Conservation (phyloP, 2,329 filamentous ascomycete genomes). For the Colletotrichum gigasporum region DNA sequence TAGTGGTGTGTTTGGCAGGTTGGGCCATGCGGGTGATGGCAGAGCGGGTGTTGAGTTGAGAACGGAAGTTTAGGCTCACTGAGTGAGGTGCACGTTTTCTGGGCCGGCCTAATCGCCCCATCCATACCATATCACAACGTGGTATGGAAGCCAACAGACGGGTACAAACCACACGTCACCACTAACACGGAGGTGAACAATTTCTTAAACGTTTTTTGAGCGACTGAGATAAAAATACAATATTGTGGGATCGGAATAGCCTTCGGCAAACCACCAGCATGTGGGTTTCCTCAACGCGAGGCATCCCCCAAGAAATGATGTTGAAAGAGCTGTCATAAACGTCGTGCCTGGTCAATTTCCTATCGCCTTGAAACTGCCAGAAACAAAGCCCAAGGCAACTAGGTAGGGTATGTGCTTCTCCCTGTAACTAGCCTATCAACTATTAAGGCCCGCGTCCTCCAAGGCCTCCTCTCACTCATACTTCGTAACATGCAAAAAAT, state of each 20-base stretch:
- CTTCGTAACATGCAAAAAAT: not conserved
- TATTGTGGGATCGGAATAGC: not conserved
- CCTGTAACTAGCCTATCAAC: constrained; percentile 1
- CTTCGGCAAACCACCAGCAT: not conserved
- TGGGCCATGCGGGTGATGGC: not conserved
- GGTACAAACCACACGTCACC: not conserved
- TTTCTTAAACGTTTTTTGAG: not conserved
- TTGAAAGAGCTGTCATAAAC: constrained; percentile 20
- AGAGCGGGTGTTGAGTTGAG: not conserved
- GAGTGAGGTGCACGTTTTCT: constrained; percentile 4
- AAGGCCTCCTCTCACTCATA: not conserved
- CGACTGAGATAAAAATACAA: not conserved
- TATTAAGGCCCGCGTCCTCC: constrained; percentile 16
- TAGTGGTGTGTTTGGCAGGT: not conserved
- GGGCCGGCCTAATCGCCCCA: constrained; percentile 3
- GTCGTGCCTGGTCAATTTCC: constrained; percentile 29
- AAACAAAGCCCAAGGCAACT: constrained; percentile 20
- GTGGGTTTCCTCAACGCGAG: not conserved
- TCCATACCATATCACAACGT: not conserved
- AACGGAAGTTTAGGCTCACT: not conserved
- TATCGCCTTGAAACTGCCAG: constrained; percentile 17
- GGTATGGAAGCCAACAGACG: not conserved
- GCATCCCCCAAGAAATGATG: not conserved
- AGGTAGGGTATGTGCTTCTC: constrained; percentile 28
- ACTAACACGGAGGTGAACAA: not conserved